Conservation (phyloP, 805 yeast species). For the Candida nanaspora region DNA sequence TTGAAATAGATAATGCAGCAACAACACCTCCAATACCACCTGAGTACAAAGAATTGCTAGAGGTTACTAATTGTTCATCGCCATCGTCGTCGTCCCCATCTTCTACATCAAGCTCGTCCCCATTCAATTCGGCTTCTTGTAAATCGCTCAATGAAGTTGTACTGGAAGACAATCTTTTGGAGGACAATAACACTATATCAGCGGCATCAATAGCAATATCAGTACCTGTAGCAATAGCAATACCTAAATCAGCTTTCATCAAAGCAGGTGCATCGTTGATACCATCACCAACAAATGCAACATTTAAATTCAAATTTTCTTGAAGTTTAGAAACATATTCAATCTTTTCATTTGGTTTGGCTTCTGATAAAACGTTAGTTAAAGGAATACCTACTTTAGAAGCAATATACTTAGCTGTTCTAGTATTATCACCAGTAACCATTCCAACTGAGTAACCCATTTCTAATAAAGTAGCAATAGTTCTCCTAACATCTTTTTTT, state of each 20-base stretch:
- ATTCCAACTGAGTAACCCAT: conserved; percentile 63
- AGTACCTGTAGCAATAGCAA: conserved; percentile 88
- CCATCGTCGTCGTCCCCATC: background rate
- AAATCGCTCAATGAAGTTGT: conserved; percentile 12
- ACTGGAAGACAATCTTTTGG: conserved; percentile 6
- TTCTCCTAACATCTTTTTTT: conserved; percentile 56
- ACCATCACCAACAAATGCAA: conserved; percentile 96
- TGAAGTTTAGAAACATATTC: conserved; percentile 55
- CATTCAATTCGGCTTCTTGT: background rate
- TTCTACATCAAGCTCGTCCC: background rate
- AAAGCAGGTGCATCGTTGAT: conserved; percentile 97
- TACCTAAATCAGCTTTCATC: conserved; percentile 80
- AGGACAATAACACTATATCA: conserved; percentile 68
- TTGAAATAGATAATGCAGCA: conserved; percentile 61
- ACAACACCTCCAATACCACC: conserved; percentile 39
- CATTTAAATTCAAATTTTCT: conserved; percentile 29
- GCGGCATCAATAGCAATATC: conserved; percentile 98
- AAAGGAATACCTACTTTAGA: conserved; percentile 56
- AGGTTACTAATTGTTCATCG: conserved; percentile 12
- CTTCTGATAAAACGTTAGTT: conserved; percentile 63
- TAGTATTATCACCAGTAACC: conserved; percentile 80
- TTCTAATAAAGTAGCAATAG: conserved; percentile 45
- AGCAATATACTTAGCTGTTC: conserved; percentile 62
- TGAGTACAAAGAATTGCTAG: background rate
- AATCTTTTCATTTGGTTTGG: conserved; percentile 73